Percentiles rank a stretch among this genome's conserved stretches.
Evolutionary conservation across 257 asterid genomes (phyloP).

Genomic region (Plantago elongata): DNA sequence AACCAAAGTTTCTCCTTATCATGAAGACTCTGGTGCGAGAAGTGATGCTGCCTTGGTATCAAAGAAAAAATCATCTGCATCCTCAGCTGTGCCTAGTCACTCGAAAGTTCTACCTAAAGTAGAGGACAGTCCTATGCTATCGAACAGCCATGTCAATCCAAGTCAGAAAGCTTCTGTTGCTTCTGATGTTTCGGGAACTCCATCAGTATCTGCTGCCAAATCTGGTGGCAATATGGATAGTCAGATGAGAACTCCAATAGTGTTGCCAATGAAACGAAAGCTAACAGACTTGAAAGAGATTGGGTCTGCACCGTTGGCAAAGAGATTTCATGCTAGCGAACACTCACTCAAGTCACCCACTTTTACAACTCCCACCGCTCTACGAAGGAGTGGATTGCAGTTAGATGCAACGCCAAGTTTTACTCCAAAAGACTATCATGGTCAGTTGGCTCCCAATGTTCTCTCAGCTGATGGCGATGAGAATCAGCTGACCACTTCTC

Average conservation of each 20-base stretch:
- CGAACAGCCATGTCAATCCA: slow-evolving; percentile 33
- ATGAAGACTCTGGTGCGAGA: slow-evolving; percentile 43
- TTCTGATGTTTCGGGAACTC: slow-evolving; percentile 43
- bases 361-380: slow-evolving; percentile 42
- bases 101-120: slow-evolving; percentile 32
- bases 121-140: slow-evolving; percentile 44
- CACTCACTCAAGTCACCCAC: slow-evolving; percentile 50
- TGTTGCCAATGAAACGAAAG: slow-evolving; percentile 88
- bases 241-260: slow-evolving; percentile 64
- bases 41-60: slow-evolving; percentile 43
- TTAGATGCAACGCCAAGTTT: slow-evolving; percentile 57
- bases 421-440: slow-evolving; percentile 44
- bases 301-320: slow-evolving; percentile 41
- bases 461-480: slow-evolving; percentile 53
- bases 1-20: slow-evolving; percentile 34
- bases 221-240: slow-evolving; percentile 45
- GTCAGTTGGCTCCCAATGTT: slow-evolving; percentile 32
- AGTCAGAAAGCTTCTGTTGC: slow-evolving; percentile 33
- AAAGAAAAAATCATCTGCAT: slow-evolving; percentile 46
- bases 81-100: slow-evolving; percentile 39
- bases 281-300: slow-evolving; percentile 57
- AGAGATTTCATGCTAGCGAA: slow-evolving; percentile 70
- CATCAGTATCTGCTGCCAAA: slow-evolving; percentile 41
- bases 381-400: slow-evolving; percentile 51
- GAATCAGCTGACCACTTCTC: slow-evolving; percentile 34